Evolutionary conservation across 164 flowering plant species (phyloP).

Genomic region (Annona squamosa): DNA sequence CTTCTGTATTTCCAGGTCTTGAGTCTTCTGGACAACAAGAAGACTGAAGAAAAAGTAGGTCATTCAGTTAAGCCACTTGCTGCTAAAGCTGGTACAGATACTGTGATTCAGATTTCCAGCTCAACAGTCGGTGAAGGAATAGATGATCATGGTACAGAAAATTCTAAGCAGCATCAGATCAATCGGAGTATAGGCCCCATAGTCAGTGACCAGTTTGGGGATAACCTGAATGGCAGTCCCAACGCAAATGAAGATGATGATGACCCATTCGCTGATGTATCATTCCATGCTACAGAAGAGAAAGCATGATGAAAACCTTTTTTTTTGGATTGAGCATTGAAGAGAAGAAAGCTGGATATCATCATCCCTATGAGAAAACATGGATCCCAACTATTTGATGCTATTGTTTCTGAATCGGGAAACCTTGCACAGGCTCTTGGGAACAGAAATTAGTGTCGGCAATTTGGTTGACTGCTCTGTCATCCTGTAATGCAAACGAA

Average conservation of each 20-base stretch:
- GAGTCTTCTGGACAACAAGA: constrained; percentile 52
- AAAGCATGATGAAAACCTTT: constrained; percentile 50
- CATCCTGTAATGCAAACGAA: constrained; percentile 24
- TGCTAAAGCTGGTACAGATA: constrained; percentile 27
- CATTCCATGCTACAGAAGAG: constrained; percentile 52
- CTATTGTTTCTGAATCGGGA: constrained; percentile 46
- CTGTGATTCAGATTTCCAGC: constrained; percentile 60
- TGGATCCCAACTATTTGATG: constrained; percentile 48
- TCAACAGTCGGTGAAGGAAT: constrained; percentile 74
- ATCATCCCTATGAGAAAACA: constrained; percentile 16
- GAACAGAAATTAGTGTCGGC: constrained; percentile 25
- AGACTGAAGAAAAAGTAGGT: constrained; percentile 15
- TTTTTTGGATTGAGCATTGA: constrained; percentile 65
- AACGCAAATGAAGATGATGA: constrained; percentile 42
- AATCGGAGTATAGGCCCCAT: constrained; percentile 32
- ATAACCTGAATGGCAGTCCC: constrained; percentile 25
- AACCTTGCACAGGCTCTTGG: constrained; percentile 17
- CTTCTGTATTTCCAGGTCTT: constrained; percentile 47
- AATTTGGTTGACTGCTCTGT: constrained; percentile 60
- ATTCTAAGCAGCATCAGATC: constrained; percentile 15
- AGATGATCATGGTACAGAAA: constrained; percentile 33
- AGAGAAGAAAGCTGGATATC: constrained; percentile 25
- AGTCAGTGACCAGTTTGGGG: constrained; percentile 77
- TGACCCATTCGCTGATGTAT: constrained; percentile 93
- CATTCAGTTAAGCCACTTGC: constrained; percentile 27